These are phyloP conservation scores for Pyrenophora teres DNA, from an alignment of 2,329 filamentous ascomycete genomes.

Conservation along the genomic window DNA sequence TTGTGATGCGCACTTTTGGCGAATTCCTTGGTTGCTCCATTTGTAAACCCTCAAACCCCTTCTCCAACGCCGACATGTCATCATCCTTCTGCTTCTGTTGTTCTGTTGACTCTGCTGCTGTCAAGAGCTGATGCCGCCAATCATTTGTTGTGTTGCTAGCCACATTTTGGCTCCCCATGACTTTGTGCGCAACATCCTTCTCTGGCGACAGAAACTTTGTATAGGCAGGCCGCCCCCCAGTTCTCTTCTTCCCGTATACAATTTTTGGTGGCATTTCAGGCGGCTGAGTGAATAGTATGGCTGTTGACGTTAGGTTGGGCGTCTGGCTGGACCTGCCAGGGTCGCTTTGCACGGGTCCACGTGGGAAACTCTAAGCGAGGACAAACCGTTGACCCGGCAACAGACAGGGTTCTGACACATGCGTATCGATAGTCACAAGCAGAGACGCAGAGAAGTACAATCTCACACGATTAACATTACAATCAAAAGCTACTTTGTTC, in stretches of 20 bases:
- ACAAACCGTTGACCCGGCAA: slow-evolving; percentile 5
- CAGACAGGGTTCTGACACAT: not conserved
- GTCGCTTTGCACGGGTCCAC: slow-evolving; percentile 6
- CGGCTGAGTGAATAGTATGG: slow-evolving; percentile 6
- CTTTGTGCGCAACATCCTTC: slow-evolving; percentile 22
- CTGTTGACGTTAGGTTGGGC: slow-evolving; percentile 4
- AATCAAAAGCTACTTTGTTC: slow-evolving; percentile 5
- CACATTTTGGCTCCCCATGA: not conserved
- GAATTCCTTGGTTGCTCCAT: slow-evolving; percentile 9
- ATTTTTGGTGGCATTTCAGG: slow-evolving; percentile 30
- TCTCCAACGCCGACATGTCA: slow-evolving; percentile 9
- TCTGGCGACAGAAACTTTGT: slow-evolving; percentile 36
- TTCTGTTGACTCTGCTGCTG: not conserved
- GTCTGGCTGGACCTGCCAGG: slow-evolving; percentile 1
- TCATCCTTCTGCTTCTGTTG: slow-evolving; percentile 1
- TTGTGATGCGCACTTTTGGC: slow-evolving; percentile 6
- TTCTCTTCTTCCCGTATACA: slow-evolving; percentile 30
- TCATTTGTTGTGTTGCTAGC: slow-evolving; percentile 3
- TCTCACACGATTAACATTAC: slow-evolving; percentile 13
- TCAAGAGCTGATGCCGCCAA: slow-evolving; percentile 10
- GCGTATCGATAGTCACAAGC: too few species aligned
- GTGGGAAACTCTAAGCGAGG: slow-evolving; percentile 15
- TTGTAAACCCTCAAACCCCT: slow-evolving; percentile 7
- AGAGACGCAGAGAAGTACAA: too few species aligned
- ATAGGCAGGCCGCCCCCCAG: slow-evolving; percentile 35